These are phyloP conservation scores for Chrysosporium keratinophilum DNA, from an alignment of 2,329 filamentous ascomycete species.

Conservation along the genomic window DNA sequence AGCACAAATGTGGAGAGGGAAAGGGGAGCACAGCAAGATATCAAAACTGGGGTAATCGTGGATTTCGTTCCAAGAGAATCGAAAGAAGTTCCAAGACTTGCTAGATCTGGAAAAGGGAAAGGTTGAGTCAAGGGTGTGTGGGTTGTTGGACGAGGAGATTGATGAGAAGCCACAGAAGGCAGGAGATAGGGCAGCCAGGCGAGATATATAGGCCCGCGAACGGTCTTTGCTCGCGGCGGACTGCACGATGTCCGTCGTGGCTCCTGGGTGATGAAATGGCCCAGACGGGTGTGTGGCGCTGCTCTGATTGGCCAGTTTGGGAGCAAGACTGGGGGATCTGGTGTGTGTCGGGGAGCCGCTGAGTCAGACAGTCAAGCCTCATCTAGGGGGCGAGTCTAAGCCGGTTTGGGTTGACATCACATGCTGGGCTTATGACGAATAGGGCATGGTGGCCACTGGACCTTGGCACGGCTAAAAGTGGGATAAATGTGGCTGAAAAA, in stretches of 20 bases:
- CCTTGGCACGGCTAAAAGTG: neutral
- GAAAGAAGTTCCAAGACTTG: slow-evolving; percentile 1
- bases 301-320: slow-evolving; percentile 29
- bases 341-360: slow-evolving; percentile 1
- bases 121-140: slow-evolving; percentile 4
- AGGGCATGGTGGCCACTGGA: neutral
- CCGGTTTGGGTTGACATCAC: neutral
- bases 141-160: neutral
- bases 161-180: slow-evolving; percentile 10
- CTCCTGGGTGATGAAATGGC: slow-evolving; percentile 9
- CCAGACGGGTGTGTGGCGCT: slow-evolving; percentile 8
- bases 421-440: neutral
- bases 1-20: neutral
- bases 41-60: neutral
- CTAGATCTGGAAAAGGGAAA: slow-evolving; percentile 7
- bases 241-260: neutral
- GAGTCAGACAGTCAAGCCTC: neutral
- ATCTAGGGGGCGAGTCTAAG: neutral
- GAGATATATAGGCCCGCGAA: slow-evolving; percentile 7
- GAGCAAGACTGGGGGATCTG: slow-evolving; percentile 18
- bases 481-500: neutral
- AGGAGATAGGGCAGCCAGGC: slow-evolving; percentile 10
- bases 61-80: neutral
- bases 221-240: neutral
- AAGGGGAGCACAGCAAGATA: neutral